Evolutionary conservation across 192 early-diverging fungal genomes (phyloP), one percentile per base, ranked within the genome.

Genomic region (Kappamyces sp.): DNA sequence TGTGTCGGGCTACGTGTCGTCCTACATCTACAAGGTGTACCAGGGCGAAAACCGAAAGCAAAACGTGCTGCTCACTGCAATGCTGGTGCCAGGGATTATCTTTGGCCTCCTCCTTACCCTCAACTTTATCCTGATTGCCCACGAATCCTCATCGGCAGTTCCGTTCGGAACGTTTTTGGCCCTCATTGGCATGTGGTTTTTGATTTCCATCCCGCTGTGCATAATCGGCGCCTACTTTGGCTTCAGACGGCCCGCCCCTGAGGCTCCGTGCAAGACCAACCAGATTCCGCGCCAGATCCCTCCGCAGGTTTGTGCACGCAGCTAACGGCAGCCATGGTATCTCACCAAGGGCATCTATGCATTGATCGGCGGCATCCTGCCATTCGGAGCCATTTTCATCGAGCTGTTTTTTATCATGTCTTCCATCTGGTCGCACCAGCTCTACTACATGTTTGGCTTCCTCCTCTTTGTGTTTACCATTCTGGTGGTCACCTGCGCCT

Each of bases 211-310:
- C 4, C 92, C 92, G 3, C 65, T 91, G 49, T 87, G 84, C 47
- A 57, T 93, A 12, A 64, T 88, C 3, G 94, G 94, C n/a, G 87
- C 88, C 5, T 93, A 87, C 75, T 77, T 91, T 65, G 94, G 92
- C 3, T 89, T 87, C 74, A 80, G 77, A 13, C 64, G 58, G 5
- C 76, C 67, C 3, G 72, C 73, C n/a, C 82, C 88, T 67, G 86
- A 89, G 58, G 83, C 90, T 57, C 94, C 92, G n/a, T 83, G 88
- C 50, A 86, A 89, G 35, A 92, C 92, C 6, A 94, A 91, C 70
- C 87, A 90, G 40, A 95, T 95, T 48, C 92, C 94, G 32, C 77
- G 94, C 9, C 87, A 90, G 46, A 89, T 95, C 36, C 94, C 94
- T 0, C 73, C 82, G 7, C 86, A 77, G 60, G 72, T 74, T 34